A percentile compares a stretch with the other conserved stretches of the same genome.
These are phyloP conservation scores for Taxawa tesnikishii DNA, from an alignment of 2,329 filamentous ascomycete genomes.

Conservation along the genomic window DNA sequence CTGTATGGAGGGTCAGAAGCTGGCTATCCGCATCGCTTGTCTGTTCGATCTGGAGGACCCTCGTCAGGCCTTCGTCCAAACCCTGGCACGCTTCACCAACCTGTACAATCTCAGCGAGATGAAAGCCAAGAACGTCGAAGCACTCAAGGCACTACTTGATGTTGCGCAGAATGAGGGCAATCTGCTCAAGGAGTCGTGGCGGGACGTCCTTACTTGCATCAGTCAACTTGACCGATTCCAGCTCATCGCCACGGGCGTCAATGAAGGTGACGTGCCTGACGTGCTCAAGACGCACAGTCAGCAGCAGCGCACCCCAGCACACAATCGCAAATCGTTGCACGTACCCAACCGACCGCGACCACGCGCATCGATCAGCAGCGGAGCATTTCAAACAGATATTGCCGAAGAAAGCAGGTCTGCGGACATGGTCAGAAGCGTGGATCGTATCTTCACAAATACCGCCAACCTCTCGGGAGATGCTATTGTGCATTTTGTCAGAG, in stretches of 20 bases:
- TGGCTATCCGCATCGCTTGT: constrained; percentile 87
- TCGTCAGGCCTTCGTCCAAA: constrained; percentile 86
- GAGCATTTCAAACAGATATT: constrained; percentile 58
- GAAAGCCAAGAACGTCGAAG: constrained; percentile 91
- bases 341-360: constrained; percentile 40
- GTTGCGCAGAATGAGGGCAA: constrained; percentile 91
- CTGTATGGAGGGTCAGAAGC: constrained; percentile 89
- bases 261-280: constrained; percentile 84
- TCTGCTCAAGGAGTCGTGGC: constrained; percentile 78
- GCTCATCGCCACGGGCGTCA: constrained; percentile 85
- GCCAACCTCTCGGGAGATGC: constrained; percentile 86
- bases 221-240: constrained; percentile 93
- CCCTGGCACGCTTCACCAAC: constrained; percentile 86
- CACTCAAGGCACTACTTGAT: constrained; percentile 80
- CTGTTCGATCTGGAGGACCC: constrained; percentile 89
- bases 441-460: constrained; percentile 93
- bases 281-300: constrained; percentile 53
- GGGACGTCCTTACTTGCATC: constrained; percentile 87
- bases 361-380: constrained; percentile 25
- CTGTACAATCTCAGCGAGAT: constrained; percentile 93
- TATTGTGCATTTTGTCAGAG: constrained; percentile 88
- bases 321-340: constrained; percentile 55
- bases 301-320: constrained; percentile 17
- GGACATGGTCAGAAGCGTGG: constrained; percentile 83
- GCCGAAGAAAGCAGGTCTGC: constrained; percentile 86